These are phyloP conservation scores for Clavulina sp. DNA, from an alignment of 768 basidiomycete genomes.

Conservation along the genomic window DNA sequence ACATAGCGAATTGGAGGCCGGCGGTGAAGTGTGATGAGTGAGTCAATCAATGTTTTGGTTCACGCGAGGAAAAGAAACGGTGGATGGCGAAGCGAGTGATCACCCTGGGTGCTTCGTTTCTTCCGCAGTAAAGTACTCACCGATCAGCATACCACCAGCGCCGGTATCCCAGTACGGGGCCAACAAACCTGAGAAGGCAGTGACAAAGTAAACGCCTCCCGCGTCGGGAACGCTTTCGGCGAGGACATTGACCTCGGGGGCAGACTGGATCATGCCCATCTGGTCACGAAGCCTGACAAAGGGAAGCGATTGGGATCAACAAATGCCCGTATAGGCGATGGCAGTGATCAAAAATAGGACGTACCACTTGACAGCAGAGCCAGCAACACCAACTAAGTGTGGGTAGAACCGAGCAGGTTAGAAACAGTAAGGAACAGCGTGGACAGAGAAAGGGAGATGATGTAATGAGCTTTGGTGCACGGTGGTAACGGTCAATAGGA, in stretches of 20 bases:
- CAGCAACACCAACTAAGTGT: constrained; percentile 69
- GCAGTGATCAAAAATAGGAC: constrained; percentile 6
- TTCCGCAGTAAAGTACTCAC: constrained; percentile 22
- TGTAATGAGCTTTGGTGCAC: background rate
- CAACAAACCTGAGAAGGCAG: constrained; percentile 87
- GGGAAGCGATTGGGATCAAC: background rate
- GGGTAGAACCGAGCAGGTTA: background rate
- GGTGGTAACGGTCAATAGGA: background rate
- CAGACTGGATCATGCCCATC: constrained; percentile 62
- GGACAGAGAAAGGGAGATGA: background rate
- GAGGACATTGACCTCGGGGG: constrained; percentile 69
- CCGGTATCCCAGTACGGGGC: constrained; percentile 97
- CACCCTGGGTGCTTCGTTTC: too few relatives aligned
- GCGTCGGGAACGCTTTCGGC: constrained; percentile 60
- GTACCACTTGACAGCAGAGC: constrained; percentile 84
- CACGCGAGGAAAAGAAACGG: too few relatives aligned
- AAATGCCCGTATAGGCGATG: too few relatives aligned
- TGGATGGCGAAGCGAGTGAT: too few relatives aligned
- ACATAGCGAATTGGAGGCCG: too few relatives aligned
- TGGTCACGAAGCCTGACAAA: constrained; percentile 64
- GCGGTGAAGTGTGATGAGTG: too few relatives aligned
- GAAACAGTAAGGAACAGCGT: background rate
- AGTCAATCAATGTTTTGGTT: too few relatives aligned
- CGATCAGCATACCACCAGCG: constrained; percentile 75
- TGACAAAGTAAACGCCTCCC: constrained; percentile 91